Percentiles rank a stretch among this genome's conserved stretches.
These are phyloP conservation scores for Fragaria iinumae DNA, from an alignment of 306 rosid species.

Conservation along the genomic window DNA sequence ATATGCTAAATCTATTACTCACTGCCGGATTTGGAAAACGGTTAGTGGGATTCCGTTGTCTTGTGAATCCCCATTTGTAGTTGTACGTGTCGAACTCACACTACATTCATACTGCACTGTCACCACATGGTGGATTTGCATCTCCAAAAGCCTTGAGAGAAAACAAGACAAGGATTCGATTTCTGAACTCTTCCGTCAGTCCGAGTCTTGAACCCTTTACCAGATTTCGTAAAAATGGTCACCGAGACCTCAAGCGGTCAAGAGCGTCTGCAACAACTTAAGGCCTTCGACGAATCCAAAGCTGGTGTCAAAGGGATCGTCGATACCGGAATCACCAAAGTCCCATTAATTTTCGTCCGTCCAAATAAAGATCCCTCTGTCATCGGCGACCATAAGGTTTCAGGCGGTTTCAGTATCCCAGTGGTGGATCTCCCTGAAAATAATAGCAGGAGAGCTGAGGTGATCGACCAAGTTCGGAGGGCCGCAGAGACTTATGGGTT, in stretches of 20 bases:
- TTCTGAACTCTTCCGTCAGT: too few relatives aligned
- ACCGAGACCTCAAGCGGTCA: neutral
- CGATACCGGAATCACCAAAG: conserved; percentile 36
- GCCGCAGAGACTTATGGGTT: conserved; percentile 40
- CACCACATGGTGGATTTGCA: too few relatives aligned
- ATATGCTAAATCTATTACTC: too few relatives aligned
- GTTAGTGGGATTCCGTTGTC: too few relatives aligned
- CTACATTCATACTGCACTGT: too few relatives aligned
- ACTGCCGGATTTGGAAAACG: too few relatives aligned
- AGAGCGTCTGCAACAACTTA: conserved; percentile 24
- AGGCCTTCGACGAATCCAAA: conserved; percentile 51
- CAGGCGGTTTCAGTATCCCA: conserved; percentile 18
- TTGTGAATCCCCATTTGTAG: too few relatives aligned
- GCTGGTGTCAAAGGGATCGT: conserved; percentile 48
- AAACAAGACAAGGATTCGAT: too few relatives aligned
- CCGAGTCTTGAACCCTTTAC: too few relatives aligned
- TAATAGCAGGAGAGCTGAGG: neutral
- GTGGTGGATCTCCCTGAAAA: conserved; percentile 26
- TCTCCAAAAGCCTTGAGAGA: too few relatives aligned
- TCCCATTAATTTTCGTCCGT: conserved; percentile 43
- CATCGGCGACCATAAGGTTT: neutral
- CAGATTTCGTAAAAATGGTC: too few relatives aligned
- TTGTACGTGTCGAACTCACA: too few relatives aligned
- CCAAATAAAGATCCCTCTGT: neutral
- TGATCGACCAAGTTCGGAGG: conserved; percentile 23